Evolutionary conservation across 208 protist species (phyloP), one percentile per base, ranked within the genome.

Genomic region (Trypanosoma scelopori): DNA sequence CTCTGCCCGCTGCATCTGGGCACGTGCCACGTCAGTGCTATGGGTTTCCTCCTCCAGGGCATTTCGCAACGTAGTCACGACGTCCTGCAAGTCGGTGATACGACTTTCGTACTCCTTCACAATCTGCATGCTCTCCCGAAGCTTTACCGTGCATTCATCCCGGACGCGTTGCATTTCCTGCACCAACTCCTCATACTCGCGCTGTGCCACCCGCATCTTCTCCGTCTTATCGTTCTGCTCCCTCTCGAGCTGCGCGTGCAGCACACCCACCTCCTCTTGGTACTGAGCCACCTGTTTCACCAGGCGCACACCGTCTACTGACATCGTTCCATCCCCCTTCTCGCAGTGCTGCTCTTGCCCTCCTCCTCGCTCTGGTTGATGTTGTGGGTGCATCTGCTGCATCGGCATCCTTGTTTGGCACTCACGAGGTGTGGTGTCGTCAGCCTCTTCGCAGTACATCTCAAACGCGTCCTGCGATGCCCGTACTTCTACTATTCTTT

Each of bases 1-100:
- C 35, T 81, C 74, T 11, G 77, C 69, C 0, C 69, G 57, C 49
- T 80, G 73, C 30, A 75, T 74, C 20, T 63, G 71, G 23, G 76
- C 58, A 6, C 76, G 75, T 55, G 79, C 82, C 20, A 52, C 15
- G 55, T 89, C 86, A 7, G 83, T 71, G 67, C 65, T 82, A 22
- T 55, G 51, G 23, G 71, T 78, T 52, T 89, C 86, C 64, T 92
- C 86, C 27, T 81, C 79, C 12, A 89, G 60, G 0, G 83, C 75
- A 30, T 63, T 42, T 18, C 81, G 82, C 22, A 93, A 71, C 27
- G 83, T 86, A 9, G 59, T 59, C 45, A 89, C 73, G 51, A 84
- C 76, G 1, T 74, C 65, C 55, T 92, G 78, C 74, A 86, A 81
- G 61, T 92, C 82, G 41, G 59, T 70, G 15, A 92, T 56, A 16